Base-by-base conservation (phyloP, 345 rosid genomes). In the Camelina laxa region DNA sequence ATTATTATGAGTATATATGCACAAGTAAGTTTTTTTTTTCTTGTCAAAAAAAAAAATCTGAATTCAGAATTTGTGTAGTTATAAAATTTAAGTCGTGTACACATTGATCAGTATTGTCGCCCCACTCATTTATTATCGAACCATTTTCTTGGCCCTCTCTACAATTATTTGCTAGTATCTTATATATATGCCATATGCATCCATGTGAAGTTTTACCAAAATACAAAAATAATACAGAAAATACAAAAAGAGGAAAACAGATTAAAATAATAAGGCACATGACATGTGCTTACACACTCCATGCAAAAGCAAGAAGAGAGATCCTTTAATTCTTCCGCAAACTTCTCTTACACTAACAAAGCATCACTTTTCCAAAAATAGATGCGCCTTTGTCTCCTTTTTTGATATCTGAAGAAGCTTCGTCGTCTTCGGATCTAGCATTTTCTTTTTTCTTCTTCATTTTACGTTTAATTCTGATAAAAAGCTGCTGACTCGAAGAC, bases 311-410 rank as follows among this genome's bases (percentile, higher is more conserved):
- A 33, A 33, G 8, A 50, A 64, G 39, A 58, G 27, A 77, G 80
- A 72, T 70, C 80, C 80, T 77, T 71, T 71, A 59, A 77, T 71
- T 77, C 76, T 70, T 77, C 80, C 73, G 76, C 59, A 77, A 77
- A 77, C 81, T 77, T 77, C 81, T 72, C 77, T 59, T 65, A 59
- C 69, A 71, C 48, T 61, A 35, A 49, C 76, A 72, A 30, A 72
- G 64, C 69, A 72, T 72, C 64, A 54, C 15, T 77, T 39, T 59
- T 66, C 77, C 73, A 72, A 66, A 64, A 50, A 50, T 72, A 72
- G 77, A 71, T 77, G 66, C 75, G 42, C 45, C 27, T 70, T 70
- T 70, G 71, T 77, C 76, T 70, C 71, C 39, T 31, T 33, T 47
- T 47, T 22, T 58, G 20, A 13, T 61, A 63, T 70, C 59, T 58